Base-by-base conservation (phyloP, 148 eudicot species). In the Rhododendron henanense region DNA sequence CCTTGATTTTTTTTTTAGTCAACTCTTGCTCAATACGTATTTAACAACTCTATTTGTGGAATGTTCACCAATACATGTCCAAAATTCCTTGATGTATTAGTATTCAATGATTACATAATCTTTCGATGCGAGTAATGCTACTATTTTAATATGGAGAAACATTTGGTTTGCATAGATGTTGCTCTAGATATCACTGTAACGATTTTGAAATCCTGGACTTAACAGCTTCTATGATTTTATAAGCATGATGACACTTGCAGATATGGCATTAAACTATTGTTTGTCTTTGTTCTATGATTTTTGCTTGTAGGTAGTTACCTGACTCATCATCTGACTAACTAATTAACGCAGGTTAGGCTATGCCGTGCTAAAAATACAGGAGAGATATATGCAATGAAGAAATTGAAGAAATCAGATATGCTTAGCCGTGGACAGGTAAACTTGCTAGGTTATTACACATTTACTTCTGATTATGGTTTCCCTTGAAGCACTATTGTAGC, bases 371-470 rank as follows among this genome's bases (percentile, higher is more conserved):
- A 90, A 87, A 89, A 41, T 84, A 91, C 96, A 1, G 94, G 96
- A 41, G 94, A 94, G 87, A 90, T 94, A 48, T 94, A 80, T 90
- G 96, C 94, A 33, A 87, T 94, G 93, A 94, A 92, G 92, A 94
- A 92, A 86, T 81, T 94, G 88, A 94, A 90, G 90, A 94, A 92
- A 90, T 92, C 93, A 3, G 96, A 94, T 55, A 94, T 94, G 96
- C 93, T 94, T 87, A 94, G 93, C 85, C 92, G 94, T 67, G 96
- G 96, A 73, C 96, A 94, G 96, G 96, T 94, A 85, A 47, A 65
- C 69, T 25, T 16, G 73, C 74, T 21, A 14, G 45, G 33, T 6
- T 47, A 18, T 28, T 35, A 39, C 25, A 9, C n/a, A 35, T 78
- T 37, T 19, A 41, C 61, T 79, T 71, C 35, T 81, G 45, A 35